These are phyloP conservation scores for Cicer bijugum DNA, from an alignment of 306 rosid species.

Conservation along the genomic window DNA sequence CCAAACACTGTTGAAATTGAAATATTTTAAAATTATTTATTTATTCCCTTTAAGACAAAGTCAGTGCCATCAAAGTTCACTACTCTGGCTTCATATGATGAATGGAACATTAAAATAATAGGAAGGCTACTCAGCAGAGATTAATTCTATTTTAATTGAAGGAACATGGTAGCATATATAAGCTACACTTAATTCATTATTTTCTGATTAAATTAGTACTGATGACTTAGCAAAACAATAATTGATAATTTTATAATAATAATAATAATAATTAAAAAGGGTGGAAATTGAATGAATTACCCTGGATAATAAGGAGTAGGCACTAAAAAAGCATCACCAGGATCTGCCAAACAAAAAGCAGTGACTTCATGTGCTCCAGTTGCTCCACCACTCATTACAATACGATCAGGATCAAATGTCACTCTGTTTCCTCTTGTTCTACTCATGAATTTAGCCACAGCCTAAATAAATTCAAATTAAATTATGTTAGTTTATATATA, in stretches of 20 bases:
- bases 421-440: conserved; percentile 78
- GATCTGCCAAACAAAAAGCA: conserved; percentile 83
- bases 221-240: neutral
- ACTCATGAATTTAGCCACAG: conserved; percentile 84
- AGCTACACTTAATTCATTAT: neutral
- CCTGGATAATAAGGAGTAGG: conserved; percentile 92
- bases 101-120: neutral
- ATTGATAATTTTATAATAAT: neutral
- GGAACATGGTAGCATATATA: conserved; percentile 23
- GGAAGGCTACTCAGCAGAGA: neutral
- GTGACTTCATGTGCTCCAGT: conserved; percentile 88
- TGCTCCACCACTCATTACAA: conserved; percentile 95
- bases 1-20: conserved; percentile 6
- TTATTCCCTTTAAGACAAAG: conserved; percentile 14
- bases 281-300: conserved; percentile 45
- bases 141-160: conserved; percentile 9
- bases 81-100: neutral
- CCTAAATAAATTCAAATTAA: conserved; percentile 54
- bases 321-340: conserved; percentile 85
- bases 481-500: conserved; percentile 6
- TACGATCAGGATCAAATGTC: conserved; percentile 71
- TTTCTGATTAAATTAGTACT: neutral
- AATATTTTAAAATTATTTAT: neutral
- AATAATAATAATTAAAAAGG: neutral
- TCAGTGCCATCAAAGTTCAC: conserved; percentile 11